Percentiles rank a stretch among this genome's conserved stretches.
These are phyloP conservation scores for Penicillium coffeae DNA, from an alignment of 495 filamentous ascomycete genomes.

Conservation along the genomic window DNA sequence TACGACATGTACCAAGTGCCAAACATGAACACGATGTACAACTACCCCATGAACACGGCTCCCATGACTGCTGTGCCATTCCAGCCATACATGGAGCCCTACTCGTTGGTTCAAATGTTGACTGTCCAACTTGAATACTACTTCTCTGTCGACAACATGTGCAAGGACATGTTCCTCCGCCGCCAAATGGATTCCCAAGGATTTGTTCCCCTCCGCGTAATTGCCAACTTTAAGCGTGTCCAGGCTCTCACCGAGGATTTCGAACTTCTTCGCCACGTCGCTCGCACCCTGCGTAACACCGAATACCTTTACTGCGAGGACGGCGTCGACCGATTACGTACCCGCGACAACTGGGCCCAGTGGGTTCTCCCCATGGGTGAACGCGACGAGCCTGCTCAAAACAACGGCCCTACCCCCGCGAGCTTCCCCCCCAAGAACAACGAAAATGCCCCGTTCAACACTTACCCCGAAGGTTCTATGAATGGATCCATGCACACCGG, in stretches of 20 bases:
- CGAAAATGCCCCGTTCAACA: slow-evolving; percentile 25
- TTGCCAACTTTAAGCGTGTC: slow-evolving; percentile 82
- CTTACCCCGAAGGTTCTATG: slow-evolving; percentile 20
- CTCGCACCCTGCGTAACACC: slow-evolving; percentile 62
- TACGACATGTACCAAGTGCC: slow-evolving; percentile 38
- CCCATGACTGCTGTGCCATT: slow-evolving; percentile 63
- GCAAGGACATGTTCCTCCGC: slow-evolving; percentile 87
- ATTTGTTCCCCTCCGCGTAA: slow-evolving; percentile 73
- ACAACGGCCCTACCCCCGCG: slow-evolving; percentile 47
- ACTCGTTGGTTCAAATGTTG: slow-evolving; percentile 53
- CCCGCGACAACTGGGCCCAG: slow-evolving; percentile 69
- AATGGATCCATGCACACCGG: slow-evolving; percentile 27
- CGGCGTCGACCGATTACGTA: slow-evolving; percentile 74
- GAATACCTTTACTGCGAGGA: slow-evolving; percentile 69
- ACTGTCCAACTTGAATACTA: slow-evolving; percentile 81
- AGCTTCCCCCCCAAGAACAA: slow-evolving; percentile 18
- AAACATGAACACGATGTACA: slow-evolving; percentile 45
- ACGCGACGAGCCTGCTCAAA: slow-evolving; percentile 58
- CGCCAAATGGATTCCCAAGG: slow-evolving; percentile 92
- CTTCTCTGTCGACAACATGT: slow-evolving; percentile 93
- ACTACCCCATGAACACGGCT: slow-evolving; percentile 52
- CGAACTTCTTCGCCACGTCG: slow-evolving; percentile 69
- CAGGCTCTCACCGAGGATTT: slow-evolving; percentile 68
- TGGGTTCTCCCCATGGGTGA: slow-evolving; percentile 67
- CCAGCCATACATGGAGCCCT: slow-evolving; percentile 54